Evolutionary conservation across 2,329 filamentous ascomycete species (phyloP).

Genomic region (Pseudocercospora ulei): DNA sequence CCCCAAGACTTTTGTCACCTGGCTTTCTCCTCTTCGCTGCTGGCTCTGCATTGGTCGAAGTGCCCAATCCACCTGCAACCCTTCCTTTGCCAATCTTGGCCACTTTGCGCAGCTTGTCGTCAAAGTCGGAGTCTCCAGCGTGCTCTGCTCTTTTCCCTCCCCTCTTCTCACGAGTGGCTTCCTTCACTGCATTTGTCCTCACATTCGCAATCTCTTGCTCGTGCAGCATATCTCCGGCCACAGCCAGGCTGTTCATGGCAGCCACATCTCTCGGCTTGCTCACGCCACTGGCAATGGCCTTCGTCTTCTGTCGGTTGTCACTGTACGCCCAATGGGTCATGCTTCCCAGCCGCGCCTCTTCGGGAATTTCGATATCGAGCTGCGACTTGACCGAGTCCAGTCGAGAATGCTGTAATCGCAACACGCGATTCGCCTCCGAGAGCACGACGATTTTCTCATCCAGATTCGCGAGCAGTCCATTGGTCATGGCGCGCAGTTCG

Average conservation of each 20-base stretch:
- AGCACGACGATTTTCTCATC: conserved; percentile 98
- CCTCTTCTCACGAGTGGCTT: conserved; percentile 58
- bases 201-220: conserved; percentile 70
- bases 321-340: conserved; percentile 91
- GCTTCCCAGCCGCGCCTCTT: conserved; percentile 88
- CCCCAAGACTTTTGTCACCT: conserved; percentile 54
- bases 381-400: conserved; percentile 81
- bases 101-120: conserved; percentile 60
- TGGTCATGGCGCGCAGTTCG: conserved; percentile 65
- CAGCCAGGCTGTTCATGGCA: conserved; percentile 56
- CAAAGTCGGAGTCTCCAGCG: conserved; percentile 62
- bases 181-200: conserved; percentile 68
- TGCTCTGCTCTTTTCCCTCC: conserved; percentile 56
- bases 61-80: conserved; percentile 49
- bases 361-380: conserved; percentile 80
- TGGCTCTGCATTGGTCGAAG: conserved; percentile 52
- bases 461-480: conserved; percentile 76
- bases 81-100: conserved; percentile 53
- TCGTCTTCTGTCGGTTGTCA: conserved; percentile 56
- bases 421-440: conserved; percentile 78
- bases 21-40: conserved; percentile 76
- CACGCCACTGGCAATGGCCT: conserved; percentile 51
- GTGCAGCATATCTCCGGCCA: conserved; percentile 64
- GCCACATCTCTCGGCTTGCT: conserved; percentile 69
- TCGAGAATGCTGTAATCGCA: conserved; percentile 72